Base-by-base conservation (phyloP, 1,284 basidiomycete genomes). In the Pseudozyma sp. region DNA sequence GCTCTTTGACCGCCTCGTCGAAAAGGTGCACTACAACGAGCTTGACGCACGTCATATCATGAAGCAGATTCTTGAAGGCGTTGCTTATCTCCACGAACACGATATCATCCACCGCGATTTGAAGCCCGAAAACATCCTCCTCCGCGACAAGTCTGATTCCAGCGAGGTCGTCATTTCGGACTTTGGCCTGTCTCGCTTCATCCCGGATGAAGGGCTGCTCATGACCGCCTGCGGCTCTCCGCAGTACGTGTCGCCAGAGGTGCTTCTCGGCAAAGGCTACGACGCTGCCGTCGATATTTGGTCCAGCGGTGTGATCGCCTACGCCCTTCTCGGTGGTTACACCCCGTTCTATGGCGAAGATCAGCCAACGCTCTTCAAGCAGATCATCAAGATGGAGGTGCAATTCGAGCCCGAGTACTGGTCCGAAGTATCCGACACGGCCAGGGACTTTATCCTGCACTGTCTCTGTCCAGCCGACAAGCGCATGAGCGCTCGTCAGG, bases 281-380 rank as follows among this genome's bases (percentile, higher is more conserved):
- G 68, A 80, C 34, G 61, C 72, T 9, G 65, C 70, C 7, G 82
- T 83, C 35, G 83, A 84, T 47, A 71, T 83, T 33, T 84, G 83
- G 83, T 82, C 81, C 5, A 65, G 70, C 47, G 83, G 83, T 37
- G 82, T 84, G 37, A 83, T 84, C 48, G 81, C 81, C 16, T 84
- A 78, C 51, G 81, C 79, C 11, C 79, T 84, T 4, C 75, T 84
- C 7, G 81, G 68, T 34, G 83, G 83, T 30, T 84, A 84, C 59
- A 83, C 83, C 7, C 83, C 83, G n/a, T 84, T 84, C 53, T 81
- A 81, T 50, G 79, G 80, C 31, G 61, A 78, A 31, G 81, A 83
- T 39, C 76, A 82, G 34, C 79, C 77, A 24, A 54, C 59, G 5
- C 71, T 82, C 16, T 83, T 84, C 54, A 71, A 81, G 42, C 79